Conservation (phyloP, 805 yeast genomes). For the Nakazawaea pomicola region DNA sequence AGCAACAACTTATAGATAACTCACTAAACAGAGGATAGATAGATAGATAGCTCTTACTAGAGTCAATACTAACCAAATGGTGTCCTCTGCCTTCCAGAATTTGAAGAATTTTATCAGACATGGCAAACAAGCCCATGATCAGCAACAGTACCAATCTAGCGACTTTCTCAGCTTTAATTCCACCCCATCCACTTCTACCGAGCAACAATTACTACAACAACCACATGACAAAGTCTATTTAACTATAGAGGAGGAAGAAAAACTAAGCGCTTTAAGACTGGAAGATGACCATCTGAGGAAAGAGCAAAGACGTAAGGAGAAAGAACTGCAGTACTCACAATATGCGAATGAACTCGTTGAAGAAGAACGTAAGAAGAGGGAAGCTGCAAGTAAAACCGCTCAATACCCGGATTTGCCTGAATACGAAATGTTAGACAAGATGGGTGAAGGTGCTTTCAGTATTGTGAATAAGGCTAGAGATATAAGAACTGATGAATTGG, state of each 20-base stretch:
- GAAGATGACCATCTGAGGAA: constrained; percentile 5
- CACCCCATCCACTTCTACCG: constrained; percentile 4
- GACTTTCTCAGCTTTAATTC: constrained; percentile 5
- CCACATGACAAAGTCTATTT: not conserved
- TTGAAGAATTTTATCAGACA: constrained; percentile 38
- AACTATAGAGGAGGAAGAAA: constrained; percentile 2
- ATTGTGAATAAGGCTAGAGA: constrained; percentile 72
- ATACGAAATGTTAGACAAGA: constrained; percentile 24
- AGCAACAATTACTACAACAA: too few species aligned
- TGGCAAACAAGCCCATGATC: constrained; percentile 32
- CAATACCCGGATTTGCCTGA: constrained; percentile 21
- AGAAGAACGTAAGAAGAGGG: constrained; percentile 24
- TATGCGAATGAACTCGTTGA: constrained; percentile 27
- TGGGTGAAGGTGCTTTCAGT: constrained; percentile 91
- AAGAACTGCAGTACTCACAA: constrained; percentile 24
- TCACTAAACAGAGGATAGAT: not conserved
- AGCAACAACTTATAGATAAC: too few species aligned
- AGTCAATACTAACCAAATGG: constrained; percentile 15
- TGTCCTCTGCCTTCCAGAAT: constrained; percentile 21
- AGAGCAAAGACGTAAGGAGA: constrained; percentile 14
- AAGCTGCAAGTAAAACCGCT: constrained; percentile 12
- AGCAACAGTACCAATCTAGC: constrained; percentile 4
- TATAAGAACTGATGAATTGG: constrained; percentile 31
- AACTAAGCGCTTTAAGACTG: constrained; percentile 1
- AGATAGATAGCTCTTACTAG: not conserved